Evolutionary conservation across 139 green algal species (phyloP).

Genomic region (Tetraselmis chui): DNA sequence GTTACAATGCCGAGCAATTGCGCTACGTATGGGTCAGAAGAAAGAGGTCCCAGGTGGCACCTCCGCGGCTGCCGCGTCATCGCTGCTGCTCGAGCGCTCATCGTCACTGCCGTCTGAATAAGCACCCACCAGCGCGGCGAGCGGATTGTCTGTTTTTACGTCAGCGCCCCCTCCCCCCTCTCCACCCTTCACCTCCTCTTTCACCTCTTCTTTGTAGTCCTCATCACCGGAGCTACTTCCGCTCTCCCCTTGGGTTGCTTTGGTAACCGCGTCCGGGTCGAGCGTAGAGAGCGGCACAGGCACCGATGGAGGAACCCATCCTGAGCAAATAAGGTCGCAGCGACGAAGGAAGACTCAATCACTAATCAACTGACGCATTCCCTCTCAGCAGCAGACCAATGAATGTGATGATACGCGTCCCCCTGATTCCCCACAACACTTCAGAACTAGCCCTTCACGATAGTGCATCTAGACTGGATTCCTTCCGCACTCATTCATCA

Average conservation of each 20-base stretch:
- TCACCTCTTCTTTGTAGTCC: neutral
- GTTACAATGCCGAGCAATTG: too few relatives aligned
- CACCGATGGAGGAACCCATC: neutral
- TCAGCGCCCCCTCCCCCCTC: neutral
- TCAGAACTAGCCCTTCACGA: too few relatives aligned
- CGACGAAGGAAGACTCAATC: too few relatives aligned
- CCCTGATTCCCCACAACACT: too few relatives aligned
- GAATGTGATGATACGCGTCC: too few relatives aligned
- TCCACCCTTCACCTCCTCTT: neutral
- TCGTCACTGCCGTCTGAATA: neutral
- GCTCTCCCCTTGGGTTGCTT: neutral
- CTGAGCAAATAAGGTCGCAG: too few relatives aligned
- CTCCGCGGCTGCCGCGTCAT: neutral
- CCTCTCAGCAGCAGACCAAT: too few relatives aligned
- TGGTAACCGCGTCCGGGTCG: neutral
- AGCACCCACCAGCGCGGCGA: neutral
- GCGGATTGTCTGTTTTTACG: neutral
- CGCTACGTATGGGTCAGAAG: too few relatives aligned
- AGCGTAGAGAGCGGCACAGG: neutral
- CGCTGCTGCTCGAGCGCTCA: neutral
- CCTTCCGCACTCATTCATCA: too few relatives aligned
- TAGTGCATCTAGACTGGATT: too few relatives aligned
- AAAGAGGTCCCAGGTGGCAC: neutral
- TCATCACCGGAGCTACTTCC: neutral
- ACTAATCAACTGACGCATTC: too few relatives aligned